Conservation (phyloP, 2,329 filamentous ascomycete species). For the Cordyceps javanica region DNA sequence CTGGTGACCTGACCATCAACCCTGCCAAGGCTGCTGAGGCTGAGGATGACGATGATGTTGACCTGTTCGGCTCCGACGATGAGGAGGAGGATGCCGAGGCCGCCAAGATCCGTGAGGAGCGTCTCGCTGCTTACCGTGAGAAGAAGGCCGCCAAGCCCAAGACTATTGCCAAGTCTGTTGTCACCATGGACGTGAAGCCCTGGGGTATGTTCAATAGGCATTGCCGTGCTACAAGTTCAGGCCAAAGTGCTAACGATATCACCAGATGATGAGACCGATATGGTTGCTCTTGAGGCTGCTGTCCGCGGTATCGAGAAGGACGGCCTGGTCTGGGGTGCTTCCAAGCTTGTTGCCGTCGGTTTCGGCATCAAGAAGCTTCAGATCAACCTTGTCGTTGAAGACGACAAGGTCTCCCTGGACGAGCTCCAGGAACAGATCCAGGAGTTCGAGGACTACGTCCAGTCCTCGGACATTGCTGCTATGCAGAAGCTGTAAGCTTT, state of each 20-base stretch:
- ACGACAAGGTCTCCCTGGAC: conserved; percentile 85
- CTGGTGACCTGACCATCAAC: conserved; percentile 70
- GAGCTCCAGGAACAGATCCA: conserved; percentile 81
- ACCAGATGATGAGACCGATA: conserved; percentile 86
- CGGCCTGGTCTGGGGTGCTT: conserved; percentile 92
- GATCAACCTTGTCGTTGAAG: conserved; percentile 96
- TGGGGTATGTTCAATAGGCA: conserved; percentile 67
- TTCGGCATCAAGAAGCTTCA: conserved; percentile 99
- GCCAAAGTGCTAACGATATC: conserved; percentile 19
- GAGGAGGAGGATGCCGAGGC: conserved; percentile 93
- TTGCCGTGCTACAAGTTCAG: not conserved
- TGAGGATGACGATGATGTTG: conserved; percentile 78
- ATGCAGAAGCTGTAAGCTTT: conserved; percentile 19
- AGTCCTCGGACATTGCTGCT: conserved; percentile 37
- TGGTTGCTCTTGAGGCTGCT: conserved; percentile 70
- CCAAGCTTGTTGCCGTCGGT: conserved; percentile 82
- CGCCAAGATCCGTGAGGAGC: conserved; percentile 75
- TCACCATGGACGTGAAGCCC: conserved; percentile 95
- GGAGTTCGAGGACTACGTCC: conserved; percentile 88
- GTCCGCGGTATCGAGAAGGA: conserved; percentile 85
- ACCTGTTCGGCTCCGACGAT: conserved; percentile 88
- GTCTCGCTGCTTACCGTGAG: conserved; percentile 87
- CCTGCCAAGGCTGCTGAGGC: conserved; percentile 70
- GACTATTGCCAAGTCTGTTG: conserved; percentile 89
- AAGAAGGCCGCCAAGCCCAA: conserved; percentile 96